Evolutionary conservation across 2,329 filamentous ascomycete genomes (phyloP).

Genomic region (Penicillium sp.): DNA sequence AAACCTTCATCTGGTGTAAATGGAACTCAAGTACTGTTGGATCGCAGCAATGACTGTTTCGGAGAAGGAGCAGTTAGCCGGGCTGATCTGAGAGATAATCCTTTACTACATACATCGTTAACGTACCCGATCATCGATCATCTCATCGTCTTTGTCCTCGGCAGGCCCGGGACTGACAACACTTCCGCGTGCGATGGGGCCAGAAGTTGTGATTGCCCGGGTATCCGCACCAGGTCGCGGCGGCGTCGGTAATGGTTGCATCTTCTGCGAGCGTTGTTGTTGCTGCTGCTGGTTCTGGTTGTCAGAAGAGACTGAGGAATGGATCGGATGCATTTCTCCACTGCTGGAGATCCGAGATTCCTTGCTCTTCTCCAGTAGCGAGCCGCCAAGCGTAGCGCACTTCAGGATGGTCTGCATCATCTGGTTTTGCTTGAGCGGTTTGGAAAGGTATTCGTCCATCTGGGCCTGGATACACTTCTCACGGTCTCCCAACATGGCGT

Average conservation of each 20-base stretch:
- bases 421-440: constrained; percentile 92
- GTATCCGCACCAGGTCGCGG: constrained; percentile 53
- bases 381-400: constrained; percentile 76
- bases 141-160: constrained; percentile 10
- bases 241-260: constrained; percentile 16
- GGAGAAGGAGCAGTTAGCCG: constrained; percentile 1
- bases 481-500: constrained; percentile 96
- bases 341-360: constrained; percentile 40
- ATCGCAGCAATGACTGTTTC: constrained; percentile 43
- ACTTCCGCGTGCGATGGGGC: constrained; percentile 52
- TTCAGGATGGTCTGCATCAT: constrained; percentile 97
- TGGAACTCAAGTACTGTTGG: constrained; percentile 45
- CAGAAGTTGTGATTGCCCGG: constrained; percentile 65
- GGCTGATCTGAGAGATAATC: constrained; percentile 1
- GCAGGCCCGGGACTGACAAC: constrained; percentile 61
- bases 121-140: constrained; percentile 13
- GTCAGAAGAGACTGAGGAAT: constrained; percentile 27
- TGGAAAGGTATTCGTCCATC: constrained; percentile 98
- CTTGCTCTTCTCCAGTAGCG: constrained; percentile 41
- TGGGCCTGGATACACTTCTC: constrained; percentile 98
- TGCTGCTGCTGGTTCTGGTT: constrained; percentile 35
- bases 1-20: constrained; percentile 23
- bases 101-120: constrained; percentile 6
- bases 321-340: constrained; percentile 35
- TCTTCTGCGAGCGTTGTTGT: constrained; percentile 13